Conservation (phyloP, 805 yeast genomes). For the Starmerella sp. region DNA sequence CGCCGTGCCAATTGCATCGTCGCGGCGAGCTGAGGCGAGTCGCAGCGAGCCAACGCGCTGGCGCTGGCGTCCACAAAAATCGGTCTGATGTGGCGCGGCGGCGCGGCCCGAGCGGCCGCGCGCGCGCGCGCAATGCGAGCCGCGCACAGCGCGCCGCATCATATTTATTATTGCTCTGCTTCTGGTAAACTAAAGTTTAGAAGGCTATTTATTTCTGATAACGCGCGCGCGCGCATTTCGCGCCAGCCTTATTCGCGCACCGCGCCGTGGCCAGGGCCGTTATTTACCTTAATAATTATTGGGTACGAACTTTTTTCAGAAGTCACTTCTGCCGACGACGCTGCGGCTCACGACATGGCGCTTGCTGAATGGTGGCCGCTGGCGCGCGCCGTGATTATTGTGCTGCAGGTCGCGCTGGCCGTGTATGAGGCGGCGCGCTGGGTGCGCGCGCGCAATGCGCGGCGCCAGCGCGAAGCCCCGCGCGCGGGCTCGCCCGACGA, state of each 20-base stretch:
- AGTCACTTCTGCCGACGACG: not conserved
- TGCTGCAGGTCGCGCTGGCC: not conserved
- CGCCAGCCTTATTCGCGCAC: too few species aligned
- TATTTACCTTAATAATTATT: constrained; percentile 1
- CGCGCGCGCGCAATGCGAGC: not conserved
- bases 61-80: not conserved
- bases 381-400: constrained; percentile 4
- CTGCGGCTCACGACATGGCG: not conserved
- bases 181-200: not conserved
- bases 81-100: not conserved
- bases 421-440: not conserved
- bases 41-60: too few species aligned
- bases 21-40: not conserved
- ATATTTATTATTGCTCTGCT: constrained; percentile 1
- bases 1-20: not conserved
- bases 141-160: not conserved
- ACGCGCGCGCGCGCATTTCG: not conserved
- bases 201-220: not conserved
- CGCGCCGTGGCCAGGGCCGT: too few species aligned
- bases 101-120: too few species aligned
- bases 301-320: constrained; percentile 1
- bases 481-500: not conserved
- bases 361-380: constrained; percentile 12
- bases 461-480: not conserved
- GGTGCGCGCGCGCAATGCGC: not conserved